These are phyloP conservation scores for Dactylis glomerata DNA, from an alignment of 176 grass and related monocot species.

Conservation along the genomic window DNA sequence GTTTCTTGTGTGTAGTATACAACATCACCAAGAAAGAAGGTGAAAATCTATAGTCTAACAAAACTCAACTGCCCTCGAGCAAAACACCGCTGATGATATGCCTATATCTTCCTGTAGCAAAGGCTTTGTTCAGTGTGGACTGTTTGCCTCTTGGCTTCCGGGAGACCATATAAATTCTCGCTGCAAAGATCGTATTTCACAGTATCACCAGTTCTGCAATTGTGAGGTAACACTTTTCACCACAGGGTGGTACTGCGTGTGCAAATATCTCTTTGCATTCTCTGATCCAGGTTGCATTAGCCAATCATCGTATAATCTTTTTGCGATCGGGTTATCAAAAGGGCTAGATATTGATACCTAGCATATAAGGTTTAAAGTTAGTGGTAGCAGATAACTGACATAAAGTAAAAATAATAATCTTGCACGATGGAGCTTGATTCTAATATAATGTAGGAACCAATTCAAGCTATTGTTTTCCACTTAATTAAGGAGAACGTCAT, in stretches of 20 bases:
- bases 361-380: constrained; percentile 13
- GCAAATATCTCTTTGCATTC: constrained; percentile 75
- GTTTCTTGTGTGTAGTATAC: constrained; percentile 20
- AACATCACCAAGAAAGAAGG: constrained; percentile 25
- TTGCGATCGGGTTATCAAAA: constrained; percentile 63
- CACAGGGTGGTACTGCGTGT: constrained; percentile 79
- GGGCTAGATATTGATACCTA: constrained; percentile 66
- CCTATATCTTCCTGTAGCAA: not conserved
- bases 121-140: not conserved
- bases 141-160: not conserved
- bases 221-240: constrained; percentile 84
- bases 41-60: constrained; percentile 41
- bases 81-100: not conserved
- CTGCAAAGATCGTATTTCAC: not conserved
- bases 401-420: not conserved
- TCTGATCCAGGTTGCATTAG: constrained; percentile 84
- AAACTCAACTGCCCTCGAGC: constrained; percentile 43
- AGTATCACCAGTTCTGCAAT: constrained; percentile 80
- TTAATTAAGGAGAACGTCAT: not conserved
- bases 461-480: not conserved
- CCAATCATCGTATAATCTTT: constrained; percentile 83
- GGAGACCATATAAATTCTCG: constrained; percentile 9
- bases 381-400: not conserved
- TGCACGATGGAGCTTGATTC: not conserved
- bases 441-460: not conserved